Evolutionary conservation across 176 grass and related monocot genomes (phyloP).

Genomic region (Carex kokanica): DNA sequence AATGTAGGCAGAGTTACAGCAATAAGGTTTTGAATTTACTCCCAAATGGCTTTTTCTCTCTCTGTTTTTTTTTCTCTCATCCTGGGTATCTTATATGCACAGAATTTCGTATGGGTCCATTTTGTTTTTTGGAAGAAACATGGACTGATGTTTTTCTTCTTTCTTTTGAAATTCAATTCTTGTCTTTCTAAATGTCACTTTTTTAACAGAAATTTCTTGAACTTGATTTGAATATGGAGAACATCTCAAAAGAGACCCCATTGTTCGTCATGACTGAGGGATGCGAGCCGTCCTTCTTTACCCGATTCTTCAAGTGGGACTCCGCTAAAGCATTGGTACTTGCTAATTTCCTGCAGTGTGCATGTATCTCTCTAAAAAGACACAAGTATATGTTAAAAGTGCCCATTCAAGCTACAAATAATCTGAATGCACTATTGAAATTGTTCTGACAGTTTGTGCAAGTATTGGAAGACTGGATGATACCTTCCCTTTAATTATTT

Average conservation of each 20-base stretch:
- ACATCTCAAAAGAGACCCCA: constrained; percentile 56
- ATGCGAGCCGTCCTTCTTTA: constrained; percentile 80
- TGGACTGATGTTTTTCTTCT: constrained; percentile 16
- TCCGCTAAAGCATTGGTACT: constrained; percentile 60
- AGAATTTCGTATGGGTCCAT: background rate
- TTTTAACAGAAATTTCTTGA: constrained; percentile 78
- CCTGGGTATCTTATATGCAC: background rate
- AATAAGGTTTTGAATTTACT: background rate
- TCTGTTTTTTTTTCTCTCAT: background rate
- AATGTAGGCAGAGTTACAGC: background rate
- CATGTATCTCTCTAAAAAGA: constrained; percentile 10
- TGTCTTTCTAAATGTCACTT: background rate
- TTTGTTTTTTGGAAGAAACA: background rate
- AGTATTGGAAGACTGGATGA: background rate
- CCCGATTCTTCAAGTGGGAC: constrained; percentile 90
- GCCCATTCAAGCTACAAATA: background rate
- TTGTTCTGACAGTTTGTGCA: background rate
- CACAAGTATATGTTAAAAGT: constrained; percentile 6
- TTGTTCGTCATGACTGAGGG: constrained; percentile 69
- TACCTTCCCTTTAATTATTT: background rate
- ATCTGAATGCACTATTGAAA: background rate
- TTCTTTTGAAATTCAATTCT: background rate
- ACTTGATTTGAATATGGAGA: constrained; percentile 74
- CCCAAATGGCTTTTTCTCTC: background rate
- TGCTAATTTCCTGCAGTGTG: constrained; percentile 22